Evolutionary conservation across 306 rosid species (phyloP).

Genomic region (Rosa persica): DNA sequence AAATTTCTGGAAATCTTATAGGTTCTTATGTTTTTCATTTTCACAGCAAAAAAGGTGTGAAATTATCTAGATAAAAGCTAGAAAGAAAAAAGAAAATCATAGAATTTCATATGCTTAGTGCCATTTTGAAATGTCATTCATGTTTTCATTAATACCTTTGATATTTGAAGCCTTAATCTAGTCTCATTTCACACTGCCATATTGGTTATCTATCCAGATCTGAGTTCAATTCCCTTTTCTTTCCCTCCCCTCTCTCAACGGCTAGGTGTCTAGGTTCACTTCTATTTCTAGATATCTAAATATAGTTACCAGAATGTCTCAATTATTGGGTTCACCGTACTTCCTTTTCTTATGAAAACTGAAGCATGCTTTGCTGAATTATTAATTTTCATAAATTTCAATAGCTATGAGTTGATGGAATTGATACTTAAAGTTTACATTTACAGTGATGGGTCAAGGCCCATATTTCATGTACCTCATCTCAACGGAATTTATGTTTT

Average conservation of each 20-base stretch:
- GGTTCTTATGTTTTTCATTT: neutral
- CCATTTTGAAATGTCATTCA: neutral
- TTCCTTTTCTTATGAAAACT: neutral
- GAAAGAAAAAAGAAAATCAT: neutral
- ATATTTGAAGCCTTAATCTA: too few species aligned
- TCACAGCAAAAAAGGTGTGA: neutral
- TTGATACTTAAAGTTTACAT: slow-evolving; percentile 75
- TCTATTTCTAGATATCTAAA: neutral
- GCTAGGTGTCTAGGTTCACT: neutral
- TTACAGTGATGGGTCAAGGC: slow-evolving; percentile 78
- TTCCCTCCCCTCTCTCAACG: neutral
- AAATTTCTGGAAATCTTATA: neutral
- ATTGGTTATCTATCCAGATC: neutral
- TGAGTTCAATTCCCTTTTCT: neutral
- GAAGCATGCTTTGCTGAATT: slow-evolving; percentile 1
- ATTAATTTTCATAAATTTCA: slow-evolving; percentile 39
- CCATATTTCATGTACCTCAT: slow-evolving; percentile 77
- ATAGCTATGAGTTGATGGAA: slow-evolving; percentile 97
- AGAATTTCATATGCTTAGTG: neutral
- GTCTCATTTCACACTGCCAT: neutral
- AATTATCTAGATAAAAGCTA: neutral
- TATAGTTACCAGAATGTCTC: neutral
- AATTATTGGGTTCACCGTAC: neutral
- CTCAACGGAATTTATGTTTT: slow-evolving; percentile 95
- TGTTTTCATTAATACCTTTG: neutral